Evolutionary conservation across 2,329 filamentous ascomycete species (phyloP).

Genomic region (Xylariaceae sp.): DNA sequence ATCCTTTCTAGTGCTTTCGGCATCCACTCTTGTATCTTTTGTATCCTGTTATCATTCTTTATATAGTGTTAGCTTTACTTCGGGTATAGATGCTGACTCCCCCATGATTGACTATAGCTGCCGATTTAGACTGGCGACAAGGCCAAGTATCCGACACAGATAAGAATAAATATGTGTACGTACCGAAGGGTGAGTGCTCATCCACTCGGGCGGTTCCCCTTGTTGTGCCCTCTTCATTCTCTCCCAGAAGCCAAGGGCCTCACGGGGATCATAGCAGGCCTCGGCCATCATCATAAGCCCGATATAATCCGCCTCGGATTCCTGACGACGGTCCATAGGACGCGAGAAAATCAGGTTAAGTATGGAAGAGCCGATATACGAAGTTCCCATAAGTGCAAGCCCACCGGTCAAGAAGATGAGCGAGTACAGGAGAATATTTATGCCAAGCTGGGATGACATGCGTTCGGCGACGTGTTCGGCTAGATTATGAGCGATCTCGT

Average conservation of each 20-base stretch:
- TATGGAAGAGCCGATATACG: slow-evolving; percentile 44
- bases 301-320: slow-evolving; percentile 75
- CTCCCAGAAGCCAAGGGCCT: slow-evolving; percentile 63
- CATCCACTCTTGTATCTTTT: slow-evolving; percentile 62
- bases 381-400: slow-evolving; percentile 40
- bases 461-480: slow-evolving; percentile 65
- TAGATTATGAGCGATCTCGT: slow-evolving; percentile 75
- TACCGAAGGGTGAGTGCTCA: slow-evolving; percentile 73
- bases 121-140: background rate
- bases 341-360: slow-evolving; percentile 61
- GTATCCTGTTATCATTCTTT: slow-evolving; percentile 58
- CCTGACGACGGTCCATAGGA: slow-evolving; percentile 67
- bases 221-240: slow-evolving; percentile 55
- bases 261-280: slow-evolving; percentile 68
- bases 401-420: slow-evolving; percentile 47
- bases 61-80: slow-evolving; percentile 4
- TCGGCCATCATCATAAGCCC: slow-evolving; percentile 79
- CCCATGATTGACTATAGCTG: slow-evolving; percentile 15
- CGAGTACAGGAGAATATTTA: slow-evolving; percentile 48
- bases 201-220: slow-evolving; percentile 60
- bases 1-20: slow-evolving; percentile 53
- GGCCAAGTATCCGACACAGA: too few relatives aligned
- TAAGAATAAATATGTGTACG: slow-evolving; percentile 26
- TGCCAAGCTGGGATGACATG: slow-evolving; percentile 50
- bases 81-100: background rate